phyloP scores from a whole-genome alignment of 495 filamentous ascomycete species.

The Pyrenopolyporus hunteri region DNA sequence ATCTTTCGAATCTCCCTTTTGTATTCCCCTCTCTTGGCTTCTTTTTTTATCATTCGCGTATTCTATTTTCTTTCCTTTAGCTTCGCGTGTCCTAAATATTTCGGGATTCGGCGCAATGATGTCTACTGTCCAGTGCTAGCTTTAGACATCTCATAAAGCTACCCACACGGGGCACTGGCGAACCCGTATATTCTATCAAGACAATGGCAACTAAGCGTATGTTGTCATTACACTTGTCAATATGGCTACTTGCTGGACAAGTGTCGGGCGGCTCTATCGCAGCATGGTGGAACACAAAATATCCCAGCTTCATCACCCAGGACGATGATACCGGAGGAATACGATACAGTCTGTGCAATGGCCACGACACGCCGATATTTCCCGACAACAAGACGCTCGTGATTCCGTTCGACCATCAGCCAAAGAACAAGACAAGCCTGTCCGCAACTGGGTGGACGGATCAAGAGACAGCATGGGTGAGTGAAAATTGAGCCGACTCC shows the following conservation, averaged over 20 bases:
- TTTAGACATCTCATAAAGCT: neutral
- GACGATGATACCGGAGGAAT: conserved; percentile 39
- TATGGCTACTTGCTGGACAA: conserved; percentile 37
- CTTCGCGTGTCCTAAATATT: neutral
- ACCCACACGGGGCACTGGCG: neutral
- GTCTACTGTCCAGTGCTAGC: conserved; percentile 16
- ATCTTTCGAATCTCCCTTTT: neutral
- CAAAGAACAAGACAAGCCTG: conserved; percentile 40
- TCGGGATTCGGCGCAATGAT: conserved; percentile 5
- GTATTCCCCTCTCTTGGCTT: neutral
- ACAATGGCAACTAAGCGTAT: conserved; percentile 20
- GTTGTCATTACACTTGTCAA: conserved; percentile 20
- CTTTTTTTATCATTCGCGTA: neutral
- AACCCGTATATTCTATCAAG: conserved; percentile 4
- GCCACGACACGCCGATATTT: conserved; percentile 40
- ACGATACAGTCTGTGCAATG: conserved; percentile 40
- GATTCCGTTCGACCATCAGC: conserved; percentile 18
- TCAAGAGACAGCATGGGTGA: conserved; percentile 26
- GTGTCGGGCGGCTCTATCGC: conserved; percentile 39
- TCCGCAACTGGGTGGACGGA: conserved; percentile 39
- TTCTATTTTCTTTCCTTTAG: neutral
- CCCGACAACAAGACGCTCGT: conserved; percentile 31
- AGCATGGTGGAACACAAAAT: conserved; percentile 38
- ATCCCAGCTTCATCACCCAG: conserved; percentile 38
- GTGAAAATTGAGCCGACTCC: conserved; percentile 14